Percentiles rank a stretch among this genome's conserved stretches.
Evolutionary conservation across 371 early-diverging fungal species (phyloP).

Genomic region (Saksenaea vasiformis): DNA sequence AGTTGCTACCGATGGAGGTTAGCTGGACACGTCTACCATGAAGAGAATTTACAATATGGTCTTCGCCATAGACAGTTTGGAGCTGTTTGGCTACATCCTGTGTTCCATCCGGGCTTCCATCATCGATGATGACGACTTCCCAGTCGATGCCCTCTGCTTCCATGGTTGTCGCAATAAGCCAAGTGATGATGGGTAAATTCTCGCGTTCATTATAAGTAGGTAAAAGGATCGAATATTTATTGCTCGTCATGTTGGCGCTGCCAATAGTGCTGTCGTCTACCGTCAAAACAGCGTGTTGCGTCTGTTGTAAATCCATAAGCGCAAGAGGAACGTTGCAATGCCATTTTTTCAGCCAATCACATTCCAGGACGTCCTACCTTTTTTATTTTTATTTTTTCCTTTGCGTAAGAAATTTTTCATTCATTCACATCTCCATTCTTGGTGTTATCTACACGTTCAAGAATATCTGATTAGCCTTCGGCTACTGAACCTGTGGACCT

Average conservation of each 20-base stretch:
- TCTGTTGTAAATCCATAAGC: not conserved
- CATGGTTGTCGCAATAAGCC: conserved; percentile 89
- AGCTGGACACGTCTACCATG: not conserved
- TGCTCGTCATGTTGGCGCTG: conserved; percentile 29
- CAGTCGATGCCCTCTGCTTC: conserved; percentile 82
- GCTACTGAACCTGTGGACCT: too few relatives aligned
- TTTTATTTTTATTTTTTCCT: too few relatives aligned
- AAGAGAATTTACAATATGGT: conserved; percentile 75
- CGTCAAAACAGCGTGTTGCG: conserved; percentile 44
- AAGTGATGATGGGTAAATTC: conserved; percentile 94
- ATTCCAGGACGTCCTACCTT: not conserved
- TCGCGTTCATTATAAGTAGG: conserved; percentile 99
- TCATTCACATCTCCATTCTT: too few relatives aligned
- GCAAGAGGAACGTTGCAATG: not conserved
- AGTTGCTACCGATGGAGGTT: conserved; percentile 55
- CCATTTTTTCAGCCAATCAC: not conserved
- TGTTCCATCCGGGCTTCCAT: conserved; percentile 98
- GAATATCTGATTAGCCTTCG: too few relatives aligned
- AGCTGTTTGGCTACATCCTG: conserved; percentile 91
- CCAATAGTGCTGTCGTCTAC: conserved; percentile 26
- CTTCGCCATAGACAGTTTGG: conserved; percentile 82
- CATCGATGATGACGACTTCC: conserved; percentile 98
- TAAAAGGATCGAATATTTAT: conserved; percentile 89
- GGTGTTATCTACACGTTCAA: too few relatives aligned
- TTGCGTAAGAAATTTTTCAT: too few relatives aligned